Evolutionary conservation across 805 yeast genomes (phyloP), one percentile per base, ranked within the genome.

Genomic region (Candida glaebosa): DNA sequence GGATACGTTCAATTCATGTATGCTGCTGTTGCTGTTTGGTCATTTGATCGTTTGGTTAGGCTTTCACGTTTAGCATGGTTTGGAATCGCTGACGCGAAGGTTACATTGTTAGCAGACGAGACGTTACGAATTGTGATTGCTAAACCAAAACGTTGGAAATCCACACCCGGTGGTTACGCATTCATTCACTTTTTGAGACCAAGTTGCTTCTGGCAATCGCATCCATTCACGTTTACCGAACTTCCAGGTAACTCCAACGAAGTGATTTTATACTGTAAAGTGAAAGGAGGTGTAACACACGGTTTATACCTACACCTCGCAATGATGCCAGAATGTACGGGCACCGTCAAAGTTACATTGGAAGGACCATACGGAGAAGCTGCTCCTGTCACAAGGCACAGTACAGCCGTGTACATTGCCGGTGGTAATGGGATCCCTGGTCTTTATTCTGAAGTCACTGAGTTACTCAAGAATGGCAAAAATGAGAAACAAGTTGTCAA

Each of bases 211-310:
- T 69, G 74, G 73, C 73, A 70, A 51, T 63, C 73, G 8, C 75
- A 70, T 52, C 75, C 75, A 5, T 71, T 71, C 54, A 64, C 75
- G 24, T 51, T 67, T 31, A 66, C 67, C 33, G 50, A 52, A 37
- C 41, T 26, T 8, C 41, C 37, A 9, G 49, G 40, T 7, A 54
- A 50, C 41, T 61, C 67, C 14, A 69, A 78, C 31, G 67, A 71
- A 42, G 58, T 67, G 34, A 73, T 74, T 24, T 67, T 81, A 37
- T 61, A 69, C 39, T 62, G 77, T 36, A 73, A 74, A 52, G 74
- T 75, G 4, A 75, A 80, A 48, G 69, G 69, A 9, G 87, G 86
- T 2, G 59, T 77, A 44, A 78, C 84, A 2, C 60, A 63, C 42
- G 52, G 57, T 1, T 50, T 66, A 16, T 54, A 48, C 43, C 52